phyloP scores from a whole-genome alignment of 2,329 filamentous ascomycete species.

The Moelleriella libera region DNA sequence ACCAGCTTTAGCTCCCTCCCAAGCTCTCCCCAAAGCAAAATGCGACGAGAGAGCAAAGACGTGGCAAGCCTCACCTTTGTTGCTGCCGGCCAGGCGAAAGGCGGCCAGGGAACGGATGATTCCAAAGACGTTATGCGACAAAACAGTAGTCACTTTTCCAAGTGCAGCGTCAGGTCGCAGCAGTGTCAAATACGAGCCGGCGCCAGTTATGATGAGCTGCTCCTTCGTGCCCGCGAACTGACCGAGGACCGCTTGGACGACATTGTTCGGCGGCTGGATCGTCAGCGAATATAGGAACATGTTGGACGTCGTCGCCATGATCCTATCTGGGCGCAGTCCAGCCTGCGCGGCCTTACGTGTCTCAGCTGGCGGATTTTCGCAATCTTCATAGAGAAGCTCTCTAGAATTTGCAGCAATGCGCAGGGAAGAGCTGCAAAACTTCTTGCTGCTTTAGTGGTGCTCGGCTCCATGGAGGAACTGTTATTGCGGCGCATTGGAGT shows the following conservation, averaged over 20 bases:
- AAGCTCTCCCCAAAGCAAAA: too few species aligned
- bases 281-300: constrained; percentile 99
- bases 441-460: constrained; percentile 8
- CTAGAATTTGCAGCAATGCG: too few species aligned
- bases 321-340: constrained; percentile 33
- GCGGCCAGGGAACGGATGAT: constrained; percentile 83
- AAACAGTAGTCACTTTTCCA: constrained; percentile 72
- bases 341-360: constrained; percentile 29
- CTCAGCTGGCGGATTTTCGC: neutral
- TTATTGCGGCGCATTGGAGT: constrained; percentile 15
- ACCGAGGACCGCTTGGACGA: constrained; percentile 82
- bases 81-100: constrained; percentile 85
- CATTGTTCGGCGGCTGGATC: constrained; percentile 78
- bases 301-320: constrained; percentile 93
- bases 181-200: constrained; percentile 78
- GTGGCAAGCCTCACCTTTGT: constrained; percentile 65
- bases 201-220: constrained; percentile 91
- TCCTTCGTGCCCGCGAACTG: constrained; percentile 95
- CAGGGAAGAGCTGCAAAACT: constrained; percentile 10
- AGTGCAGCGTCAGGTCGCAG: constrained; percentile 74
- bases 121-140: constrained; percentile 90
- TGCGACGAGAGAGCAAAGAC: too few species aligned
- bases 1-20: neutral
- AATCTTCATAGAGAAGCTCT: too few species aligned
- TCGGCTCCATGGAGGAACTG: constrained; percentile 18